Evolutionary conservation across 345 rosid species (phyloP), one percentile per base, ranked within the genome.

Genomic region (Limnanthes douglasii): DNA sequence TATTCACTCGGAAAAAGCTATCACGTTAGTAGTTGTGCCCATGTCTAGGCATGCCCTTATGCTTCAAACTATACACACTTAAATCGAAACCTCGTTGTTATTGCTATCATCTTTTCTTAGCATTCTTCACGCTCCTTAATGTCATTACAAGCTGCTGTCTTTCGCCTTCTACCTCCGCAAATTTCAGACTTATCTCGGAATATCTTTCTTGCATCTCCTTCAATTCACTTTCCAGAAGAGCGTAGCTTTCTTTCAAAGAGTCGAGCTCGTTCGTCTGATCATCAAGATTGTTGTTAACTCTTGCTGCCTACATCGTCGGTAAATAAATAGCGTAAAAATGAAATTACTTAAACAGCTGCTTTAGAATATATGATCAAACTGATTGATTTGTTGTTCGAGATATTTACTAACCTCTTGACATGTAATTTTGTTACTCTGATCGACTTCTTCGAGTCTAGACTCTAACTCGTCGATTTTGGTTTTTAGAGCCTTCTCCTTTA

Each of bases 91-190:
- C n/a, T 26, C 11, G 30, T 9, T 26, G 11, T 26, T 8, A 26
- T 31, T 18, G 16, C 37, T 12, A 50, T 53, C 43, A 70, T 43
- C 56, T 60, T 57, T 61, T 68, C 69, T 39, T 73, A 18, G 68
- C 38, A 35, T 84, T 90, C 68, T 70, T 75, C 22, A 75, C 64
- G 59, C 70, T 72, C 32, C 96, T 71, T 12, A 80, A 50, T 0
- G 84, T 70, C 98, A 90, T 90, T 27, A 77, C 85, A 37, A 90
- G 94, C 59, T 73, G 60, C 47, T 90, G 99, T 55, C 98, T 73
- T 64, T 90, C 98, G 21, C 98, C 94, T 73, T 90, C 98, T 0
- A 90, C 98, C 57, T 84, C 94, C 2, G 98, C 98, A 27, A 80
- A 90, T 65, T 69, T 78, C 34, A 90, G 72, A 62, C 99, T 90